A percentile compares a stretch with the other conserved stretches of the same genome.
These are phyloP conservation scores for Strobilomyces dryophilus DNA, from an alignment of 768 basidiomycete genomes.

Conservation along the genomic window DNA sequence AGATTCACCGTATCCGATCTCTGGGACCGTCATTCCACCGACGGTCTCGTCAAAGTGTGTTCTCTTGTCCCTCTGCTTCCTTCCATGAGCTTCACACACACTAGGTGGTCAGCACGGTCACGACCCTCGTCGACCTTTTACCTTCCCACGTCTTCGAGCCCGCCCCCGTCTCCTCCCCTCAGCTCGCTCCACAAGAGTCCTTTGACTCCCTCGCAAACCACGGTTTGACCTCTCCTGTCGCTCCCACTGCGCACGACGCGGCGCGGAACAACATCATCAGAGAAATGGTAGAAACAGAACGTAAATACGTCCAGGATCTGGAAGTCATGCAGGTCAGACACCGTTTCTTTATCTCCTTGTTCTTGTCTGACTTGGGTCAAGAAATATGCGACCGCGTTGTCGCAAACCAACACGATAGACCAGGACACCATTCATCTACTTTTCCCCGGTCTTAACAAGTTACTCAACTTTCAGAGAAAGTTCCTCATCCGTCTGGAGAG, in stretches of 20 bases:
- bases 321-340: constrained; percentile 87
- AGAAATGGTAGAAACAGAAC: constrained; percentile 93
- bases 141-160: constrained; percentile 66
- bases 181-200: constrained; percentile 53
- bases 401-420: constrained; percentile 81
- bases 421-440: constrained; percentile 95
- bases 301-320: constrained; percentile 94
- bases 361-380: constrained; percentile 31
- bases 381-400: constrained; percentile 86
- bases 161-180: constrained; percentile 53
- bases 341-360: background rate
- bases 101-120: constrained; percentile 88
- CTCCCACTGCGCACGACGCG: constrained; percentile 57
- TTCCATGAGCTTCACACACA: background rate
- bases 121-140: constrained; percentile 74
- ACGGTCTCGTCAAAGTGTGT: constrained; percentile 90
- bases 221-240: constrained; percentile 34
- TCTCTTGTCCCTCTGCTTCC: background rate
- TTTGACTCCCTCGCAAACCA: constrained; percentile 54
- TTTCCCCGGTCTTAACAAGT: constrained; percentile 91
- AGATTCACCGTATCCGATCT: constrained; percentile 90
- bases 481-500: constrained; percentile 89
- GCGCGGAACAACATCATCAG: constrained; percentile 74
- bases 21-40: constrained; percentile 86
- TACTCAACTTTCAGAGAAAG: constrained; percentile 94